A percentile compares a stretch with the other conserved stretches of the same genome.
Conservation (phyloP, 306 rosid species). For the Sicyos edulis region DNA sequence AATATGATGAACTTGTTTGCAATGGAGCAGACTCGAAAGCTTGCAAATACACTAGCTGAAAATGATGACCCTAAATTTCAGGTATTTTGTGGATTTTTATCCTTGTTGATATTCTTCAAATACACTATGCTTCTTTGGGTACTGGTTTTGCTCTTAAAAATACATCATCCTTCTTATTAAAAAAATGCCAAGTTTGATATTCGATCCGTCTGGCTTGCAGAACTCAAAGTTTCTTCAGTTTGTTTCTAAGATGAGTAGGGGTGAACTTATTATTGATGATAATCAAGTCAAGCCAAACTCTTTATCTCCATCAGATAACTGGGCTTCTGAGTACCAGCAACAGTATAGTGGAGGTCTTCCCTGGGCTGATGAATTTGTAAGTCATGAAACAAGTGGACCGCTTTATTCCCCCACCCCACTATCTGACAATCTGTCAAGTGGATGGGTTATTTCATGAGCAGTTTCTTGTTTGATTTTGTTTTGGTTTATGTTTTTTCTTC, state of each 20-base stretch:
- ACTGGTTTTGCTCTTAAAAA: not conserved
- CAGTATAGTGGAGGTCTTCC: conserved; percentile 46
- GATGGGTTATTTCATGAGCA: not conserved
- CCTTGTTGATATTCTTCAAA: not conserved
- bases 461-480: not conserved
- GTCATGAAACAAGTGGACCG: conserved; percentile 31
- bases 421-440: not conserved
- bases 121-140: not conserved
- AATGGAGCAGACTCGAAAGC: conserved; percentile 92
- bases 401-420: not conserved
- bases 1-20: conserved; percentile 67
- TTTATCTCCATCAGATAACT: conserved; percentile 59
- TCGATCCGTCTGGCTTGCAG: conserved; percentile 35
- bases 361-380: conserved; percentile 84
- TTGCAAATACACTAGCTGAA: conserved; percentile 88
- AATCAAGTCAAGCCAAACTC: conserved; percentile 75
- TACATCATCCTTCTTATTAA: not conserved
- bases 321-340: conserved; percentile 81
- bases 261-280: conserved; percentile 82
- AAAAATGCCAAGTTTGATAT: not conserved
- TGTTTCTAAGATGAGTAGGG: conserved; percentile 96
- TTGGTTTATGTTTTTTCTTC: not conserved
- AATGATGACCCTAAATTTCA: conserved; percentile 92
- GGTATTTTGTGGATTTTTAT: conserved; percentile 37
- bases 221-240: conserved; percentile 93